Evolutionary conservation across 2,329 filamentous ascomycete genomes (phyloP), one percentile per base, ranked within the genome.

Genomic region (Botrytis porri): DNA sequence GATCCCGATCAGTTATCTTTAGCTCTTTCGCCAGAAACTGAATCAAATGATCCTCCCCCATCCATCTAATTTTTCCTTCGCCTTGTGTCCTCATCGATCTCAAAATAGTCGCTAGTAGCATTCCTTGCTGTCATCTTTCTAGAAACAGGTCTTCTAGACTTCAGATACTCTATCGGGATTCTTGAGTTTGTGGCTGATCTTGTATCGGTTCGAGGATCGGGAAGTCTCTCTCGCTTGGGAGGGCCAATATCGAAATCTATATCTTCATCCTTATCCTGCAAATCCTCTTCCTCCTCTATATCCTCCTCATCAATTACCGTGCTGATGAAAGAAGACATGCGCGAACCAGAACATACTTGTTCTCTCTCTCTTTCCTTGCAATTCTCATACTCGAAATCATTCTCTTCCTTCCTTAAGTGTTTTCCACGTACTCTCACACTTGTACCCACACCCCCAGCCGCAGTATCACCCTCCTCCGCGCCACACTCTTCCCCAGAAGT

Each of bases 21-120:
- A n/a, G 3, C 10, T n/a, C 48, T 4, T 51, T 51, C 12, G 0
- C 12, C 48, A 3, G 25, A n/a, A 51, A n/a, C 1, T 6, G 1
- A 51, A 51, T 51, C 48, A 51, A n/a, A 43, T 43, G 16, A 18
- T 18, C 5, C 4, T 51, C 2, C 0, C 22, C 2, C 2, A 7
- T 7, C 12, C 0, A n/a, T 51, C 48, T 51, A 4, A 14, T 7
- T 14, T n/a, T n/a, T 5, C 5, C 12, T 6, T 51, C 0, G 14
- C 16, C 48, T 6, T n/a, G 5, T n/a, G 9, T 51, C 0, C 10
- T 14, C 0, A 1, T 51, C 25, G 22, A 14, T 14, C 0, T n/a
- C 4, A 25, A n/a, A 8, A 14, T n/a, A 6, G 1, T 12, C 22
- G 25, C 48, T 51, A 45, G 43, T 10, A 51, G 4, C 1, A 51